Percentiles rank a stretch among this genome's conserved stretches.
Evolutionary conservation across 306 rosid genomes (phyloP).

Genomic region (Hylodesmum podocarpum): DNA sequence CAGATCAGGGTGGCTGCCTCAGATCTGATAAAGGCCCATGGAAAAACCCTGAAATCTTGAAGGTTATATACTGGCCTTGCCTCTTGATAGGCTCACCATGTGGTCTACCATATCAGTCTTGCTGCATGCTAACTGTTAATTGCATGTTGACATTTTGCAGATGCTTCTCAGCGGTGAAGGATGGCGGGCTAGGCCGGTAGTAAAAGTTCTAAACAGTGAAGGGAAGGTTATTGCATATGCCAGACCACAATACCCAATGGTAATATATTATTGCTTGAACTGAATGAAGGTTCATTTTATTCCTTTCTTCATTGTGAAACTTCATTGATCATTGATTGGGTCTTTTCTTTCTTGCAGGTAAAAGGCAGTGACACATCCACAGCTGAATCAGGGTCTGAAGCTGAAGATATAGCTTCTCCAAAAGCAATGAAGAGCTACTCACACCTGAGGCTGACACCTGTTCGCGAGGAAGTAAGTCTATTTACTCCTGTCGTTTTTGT

Average conservation of each 20-base stretch:
- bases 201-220: constrained; percentile 81
- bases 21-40: constrained; percentile 98
- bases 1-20: constrained; percentile 90
- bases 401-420: constrained; percentile 91
- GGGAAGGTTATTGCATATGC: constrained; percentile 92
- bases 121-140: constrained; percentile 29
- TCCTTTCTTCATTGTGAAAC: neutral
- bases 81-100: constrained; percentile 5
- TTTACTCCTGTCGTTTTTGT: neutral
- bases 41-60: constrained; percentile 88
- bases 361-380: constrained; percentile 96
- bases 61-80: constrained; percentile 48
- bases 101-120: constrained; percentile 6
- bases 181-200: constrained; percentile 81
- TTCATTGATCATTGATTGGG: neutral
- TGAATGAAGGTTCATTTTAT: neutral
- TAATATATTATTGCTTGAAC: constrained; percentile 33
- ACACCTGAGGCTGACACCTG: constrained; percentile 94
- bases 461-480: constrained; percentile 86
- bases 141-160: constrained; percentile 46
- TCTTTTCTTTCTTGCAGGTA: constrained; percentile 50
- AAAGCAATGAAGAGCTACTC: constrained; percentile 73
- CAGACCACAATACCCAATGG: constrained; percentile 81
- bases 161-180: constrained; percentile 85
- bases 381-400: constrained; percentile 98